Evolutionary conservation across 1,139 yeast genomes (phyloP).

Genomic region (Candida freyschussii): DNA sequence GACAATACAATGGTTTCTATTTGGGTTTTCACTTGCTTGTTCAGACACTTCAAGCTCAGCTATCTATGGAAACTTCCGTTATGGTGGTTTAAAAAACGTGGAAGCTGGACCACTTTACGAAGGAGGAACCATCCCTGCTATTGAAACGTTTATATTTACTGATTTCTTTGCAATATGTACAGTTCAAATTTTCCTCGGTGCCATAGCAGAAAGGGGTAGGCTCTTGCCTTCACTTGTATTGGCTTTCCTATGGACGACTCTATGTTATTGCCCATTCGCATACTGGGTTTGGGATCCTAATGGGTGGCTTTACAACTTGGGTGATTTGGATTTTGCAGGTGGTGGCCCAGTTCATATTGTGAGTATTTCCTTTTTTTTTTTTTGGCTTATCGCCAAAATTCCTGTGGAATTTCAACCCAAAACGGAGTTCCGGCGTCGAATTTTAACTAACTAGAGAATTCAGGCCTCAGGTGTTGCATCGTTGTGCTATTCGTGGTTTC

Average conservation of each 20-base stretch:
- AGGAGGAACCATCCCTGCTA: slow-evolving; percentile 38
- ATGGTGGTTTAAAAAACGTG: slow-evolving; percentile 37
- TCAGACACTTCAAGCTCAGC: slow-evolving; percentile 35
- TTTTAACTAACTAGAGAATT: too few relatives aligned
- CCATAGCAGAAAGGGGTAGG: slow-evolving; percentile 41
- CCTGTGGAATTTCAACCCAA: too few relatives aligned
- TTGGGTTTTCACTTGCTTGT: slow-evolving; percentile 41
- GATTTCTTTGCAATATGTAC: slow-evolving; percentile 44
- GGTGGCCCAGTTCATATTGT: slow-evolving; percentile 48
- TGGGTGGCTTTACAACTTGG: slow-evolving; percentile 41
- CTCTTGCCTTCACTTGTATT: slow-evolving; percentile 38
- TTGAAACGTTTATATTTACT: slow-evolving; percentile 38
- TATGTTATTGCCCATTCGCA: slow-evolving; percentile 42
- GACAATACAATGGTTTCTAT: slow-evolving; percentile 39
- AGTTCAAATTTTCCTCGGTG: slow-evolving; percentile 43
- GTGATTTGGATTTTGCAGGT: slow-evolving; percentile 44
- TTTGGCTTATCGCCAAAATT: too few relatives aligned
- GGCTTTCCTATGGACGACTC: slow-evolving; percentile 38
- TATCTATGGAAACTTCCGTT: slow-evolving; percentile 35
- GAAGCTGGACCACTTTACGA: slow-evolving; percentile 37
- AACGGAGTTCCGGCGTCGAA: too few relatives aligned
- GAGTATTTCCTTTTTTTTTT: too few relatives aligned
- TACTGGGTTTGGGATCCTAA: slow-evolving; percentile 42
- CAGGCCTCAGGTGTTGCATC: slow-evolving; percentile 42
- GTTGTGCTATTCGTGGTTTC: slow-evolving; percentile 36